Evolutionary conservation across 179 eudicot genomes (phyloP), one percentile per base, ranked within the genome.

Genomic region (Pouteria campechiana): DNA sequence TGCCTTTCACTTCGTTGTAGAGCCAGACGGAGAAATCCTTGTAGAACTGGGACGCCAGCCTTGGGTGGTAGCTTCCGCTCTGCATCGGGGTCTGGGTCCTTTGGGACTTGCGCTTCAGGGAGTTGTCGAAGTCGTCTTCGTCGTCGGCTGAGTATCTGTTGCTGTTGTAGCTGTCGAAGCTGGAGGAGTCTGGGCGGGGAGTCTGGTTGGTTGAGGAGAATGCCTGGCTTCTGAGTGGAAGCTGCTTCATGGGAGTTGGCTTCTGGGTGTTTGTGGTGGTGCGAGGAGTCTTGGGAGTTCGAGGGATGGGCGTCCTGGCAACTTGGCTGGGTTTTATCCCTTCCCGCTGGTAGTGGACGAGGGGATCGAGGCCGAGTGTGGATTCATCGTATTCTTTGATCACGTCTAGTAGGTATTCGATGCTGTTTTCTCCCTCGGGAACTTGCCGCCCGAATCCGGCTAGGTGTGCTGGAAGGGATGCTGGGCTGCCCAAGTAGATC

Each of bases 371-470:
- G 10, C 79, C 79, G 1, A 73, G 28, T 0, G 71, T 73, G 2
- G 79, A 73, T 65, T 68, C 70, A 17, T 73, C 79, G 22, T 73
- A 68, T 37, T 73, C 79, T 55, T 68, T 73, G 57, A 73, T 73
- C 52, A 73, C 79, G 41, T 73, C 79, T 2, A 73, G 52, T 18
- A 73, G 62, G 38, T 73, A 73, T 30, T 73, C 74, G 1, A 73
- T 12, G 65, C 65, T 73, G 44, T 64, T 73, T 53, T 68, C 79
- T 1, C 59, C 60, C 18, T 73, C 72, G 10, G 79, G 79, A 35
- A 68, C 63, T 4, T 70, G 65, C 35, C 74, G 16, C 33, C 57
- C 65, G 11, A 73, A 64, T 39, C 68, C 74, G 13, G 64, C 27
- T 16, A 73, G 74, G 32, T 55, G 67, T 17, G 52, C 64, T 27